phyloP scores from a whole-genome alignment of 768 basidiomycete species.

The Mycena polygramma region DNA sequence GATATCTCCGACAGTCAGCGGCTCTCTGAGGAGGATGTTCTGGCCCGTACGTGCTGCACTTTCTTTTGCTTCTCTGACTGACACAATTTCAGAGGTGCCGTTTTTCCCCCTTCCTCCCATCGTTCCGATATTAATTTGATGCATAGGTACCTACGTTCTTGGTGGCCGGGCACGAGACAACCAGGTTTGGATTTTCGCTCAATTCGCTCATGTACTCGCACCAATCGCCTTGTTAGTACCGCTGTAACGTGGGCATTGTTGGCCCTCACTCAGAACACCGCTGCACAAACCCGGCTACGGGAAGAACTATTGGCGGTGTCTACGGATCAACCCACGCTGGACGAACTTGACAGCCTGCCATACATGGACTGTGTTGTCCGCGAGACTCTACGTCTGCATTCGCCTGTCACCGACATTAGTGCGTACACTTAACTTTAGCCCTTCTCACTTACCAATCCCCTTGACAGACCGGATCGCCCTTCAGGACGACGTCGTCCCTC shows the following conservation, averaged over 20 bases:
- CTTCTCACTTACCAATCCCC: background rate
- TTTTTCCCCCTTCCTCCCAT: slow-evolving; percentile 60
- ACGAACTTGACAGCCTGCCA: slow-evolving; percentile 71
- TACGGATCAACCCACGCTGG: slow-evolving; percentile 75
- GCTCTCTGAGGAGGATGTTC: slow-evolving; percentile 72
- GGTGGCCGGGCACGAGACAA: slow-evolving; percentile 71
- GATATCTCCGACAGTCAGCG: slow-evolving; percentile 67
- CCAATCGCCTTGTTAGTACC: slow-evolving; percentile 43
- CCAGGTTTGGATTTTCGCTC: too few relatives aligned
- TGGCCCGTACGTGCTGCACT: slow-evolving; percentile 56
- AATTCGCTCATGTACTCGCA: too few relatives aligned
- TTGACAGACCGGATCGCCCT: slow-evolving; percentile 43
- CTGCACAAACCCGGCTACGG: slow-evolving; percentile 67
- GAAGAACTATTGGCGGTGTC: slow-evolving; percentile 65
- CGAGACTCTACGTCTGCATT: slow-evolving; percentile 9
- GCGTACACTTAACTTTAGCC: background rate
- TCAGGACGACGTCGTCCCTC: slow-evolving; percentile 50
- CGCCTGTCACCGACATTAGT: slow-evolving; percentile 8
- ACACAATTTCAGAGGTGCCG: slow-evolving; percentile 56
- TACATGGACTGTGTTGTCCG: slow-evolving; percentile 66
- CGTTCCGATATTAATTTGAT: too few relatives aligned
- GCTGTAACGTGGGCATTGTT: slow-evolving; percentile 71
- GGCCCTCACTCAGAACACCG: slow-evolving; percentile 60
- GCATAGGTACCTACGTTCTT: too few relatives aligned
- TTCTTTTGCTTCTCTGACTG: background rate